These are phyloP conservation scores for Cucumis sativus DNA, from an alignment of 306 rosid genomes.

Conservation along the genomic window Cucumber_9930_V3 NC_026658.2:25717501-25718000, in stretches of 20 bases:
- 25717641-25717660: constrained; percentile 83
- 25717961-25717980: constrained; percentile 76
- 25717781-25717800: constrained; percentile 79
- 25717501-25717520: constrained; percentile 88
- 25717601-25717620: constrained; percentile 91
- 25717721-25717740: constrained; percentile 80
- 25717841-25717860: constrained; percentile 63
- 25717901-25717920: constrained; percentile 90
- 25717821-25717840: constrained; percentile 89
- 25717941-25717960: constrained; percentile 86
- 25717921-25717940: constrained; percentile 73
- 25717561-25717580: constrained; percentile 80
- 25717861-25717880: constrained; percentile 69
- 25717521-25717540: constrained; percentile 96
- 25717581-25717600: constrained; percentile 88
- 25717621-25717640: constrained; percentile 88
- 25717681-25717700: constrained; percentile 87
- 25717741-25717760: constrained; percentile 92
- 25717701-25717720: constrained; percentile 87
- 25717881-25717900: constrained; percentile 94
- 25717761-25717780: constrained; percentile 90
- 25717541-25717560: constrained; percentile 86
- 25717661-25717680: constrained; percentile 71
- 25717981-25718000: constrained; percentile 81
- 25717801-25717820: constrained; percentile 92